phyloP scores from a whole-genome alignment of 2,329 filamentous ascomycete species.

The Zasmidium angulare region DNA sequence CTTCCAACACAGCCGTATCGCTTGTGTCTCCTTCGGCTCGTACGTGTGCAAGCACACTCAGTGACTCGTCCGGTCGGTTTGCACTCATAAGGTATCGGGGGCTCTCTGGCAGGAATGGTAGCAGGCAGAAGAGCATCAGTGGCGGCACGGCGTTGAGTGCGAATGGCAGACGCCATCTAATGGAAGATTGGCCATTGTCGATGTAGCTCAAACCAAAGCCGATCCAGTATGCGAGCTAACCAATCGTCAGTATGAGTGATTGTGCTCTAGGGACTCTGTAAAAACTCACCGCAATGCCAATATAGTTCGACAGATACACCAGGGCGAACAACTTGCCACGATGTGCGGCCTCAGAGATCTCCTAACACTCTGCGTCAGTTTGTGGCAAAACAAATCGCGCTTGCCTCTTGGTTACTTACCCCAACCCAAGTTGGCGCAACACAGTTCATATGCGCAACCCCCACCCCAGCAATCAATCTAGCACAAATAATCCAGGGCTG shows the following conservation, averaged over 20 bases:
- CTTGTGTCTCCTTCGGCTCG: conserved; percentile 52
- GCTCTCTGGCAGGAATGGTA: conserved; percentile 68
- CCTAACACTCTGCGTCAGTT: no score
- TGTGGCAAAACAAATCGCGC: no score
- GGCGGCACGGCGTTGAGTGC: conserved; percentile 69
- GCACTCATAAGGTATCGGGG: conserved; percentile 67
- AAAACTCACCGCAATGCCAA: conserved; percentile 59
- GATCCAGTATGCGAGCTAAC: conserved; percentile 44
- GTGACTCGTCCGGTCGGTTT: conserved; percentile 65
- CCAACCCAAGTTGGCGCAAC: conserved; percentile 73
- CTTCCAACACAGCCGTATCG: conserved; percentile 52
- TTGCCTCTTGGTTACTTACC: no score
- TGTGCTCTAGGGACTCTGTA: no score
- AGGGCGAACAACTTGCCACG: conserved; percentile 52
- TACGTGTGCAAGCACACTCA: conserved; percentile 62
- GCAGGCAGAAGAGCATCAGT: conserved; percentile 33
- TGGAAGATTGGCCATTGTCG: conserved; percentile 9
- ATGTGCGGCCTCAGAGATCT: conserved; percentile 66
- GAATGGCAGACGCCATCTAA: conserved; percentile 55
- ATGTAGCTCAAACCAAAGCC: conserved; percentile 33
- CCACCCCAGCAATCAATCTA: not conserved
- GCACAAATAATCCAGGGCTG: not conserved
- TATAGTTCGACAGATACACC: conserved; percentile 72
- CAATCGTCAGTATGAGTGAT: no score
- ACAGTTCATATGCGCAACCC: conserved; percentile 52